Percentiles rank a stretch among this genome's conserved stretches.
These are phyloP conservation scores for Glycine soja DNA, from an alignment of 306 rosid genomes.

Conservation along the genomic window DNA sequence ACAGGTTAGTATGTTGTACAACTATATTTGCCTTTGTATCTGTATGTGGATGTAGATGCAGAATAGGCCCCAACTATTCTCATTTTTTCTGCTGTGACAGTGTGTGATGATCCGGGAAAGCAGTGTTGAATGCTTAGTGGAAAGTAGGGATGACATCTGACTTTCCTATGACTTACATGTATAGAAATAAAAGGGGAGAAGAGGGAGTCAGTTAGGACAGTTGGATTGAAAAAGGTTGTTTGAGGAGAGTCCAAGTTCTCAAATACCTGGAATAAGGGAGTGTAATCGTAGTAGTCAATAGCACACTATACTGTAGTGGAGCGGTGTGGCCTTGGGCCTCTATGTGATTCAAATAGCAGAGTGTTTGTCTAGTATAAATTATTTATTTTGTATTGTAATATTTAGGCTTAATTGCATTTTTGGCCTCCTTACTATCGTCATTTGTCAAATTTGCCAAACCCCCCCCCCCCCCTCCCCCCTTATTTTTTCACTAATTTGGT, in stretches of 20 bases:
- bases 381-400: too few relatives aligned
- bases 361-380: too few relatives aligned
- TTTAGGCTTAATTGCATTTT: background rate
- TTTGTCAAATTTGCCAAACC: background rate
- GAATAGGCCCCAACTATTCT: background rate
- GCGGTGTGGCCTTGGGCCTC: too few relatives aligned
- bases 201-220: too few relatives aligned
- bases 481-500: background rate
- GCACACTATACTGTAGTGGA: too few relatives aligned
- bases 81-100: background rate
- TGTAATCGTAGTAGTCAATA: too few relatives aligned
- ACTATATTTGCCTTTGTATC: conserved; percentile 1
- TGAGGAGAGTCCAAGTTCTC: too few relatives aligned
- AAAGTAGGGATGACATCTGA: background rate
- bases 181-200: too few relatives aligned
- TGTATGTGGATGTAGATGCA: background rate
- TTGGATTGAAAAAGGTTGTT: too few relatives aligned
- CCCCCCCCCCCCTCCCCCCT: too few relatives aligned
- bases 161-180: background rate
- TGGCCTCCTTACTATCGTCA: background rate
- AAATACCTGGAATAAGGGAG: background rate
- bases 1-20: conserved; percentile 67
- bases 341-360: too few relatives aligned
- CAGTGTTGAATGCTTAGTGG: background rate
- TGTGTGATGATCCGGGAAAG: background rate